Conservation (phyloP, 345 rosid genomes). For the Eucalyptus caleyi region DNA sequence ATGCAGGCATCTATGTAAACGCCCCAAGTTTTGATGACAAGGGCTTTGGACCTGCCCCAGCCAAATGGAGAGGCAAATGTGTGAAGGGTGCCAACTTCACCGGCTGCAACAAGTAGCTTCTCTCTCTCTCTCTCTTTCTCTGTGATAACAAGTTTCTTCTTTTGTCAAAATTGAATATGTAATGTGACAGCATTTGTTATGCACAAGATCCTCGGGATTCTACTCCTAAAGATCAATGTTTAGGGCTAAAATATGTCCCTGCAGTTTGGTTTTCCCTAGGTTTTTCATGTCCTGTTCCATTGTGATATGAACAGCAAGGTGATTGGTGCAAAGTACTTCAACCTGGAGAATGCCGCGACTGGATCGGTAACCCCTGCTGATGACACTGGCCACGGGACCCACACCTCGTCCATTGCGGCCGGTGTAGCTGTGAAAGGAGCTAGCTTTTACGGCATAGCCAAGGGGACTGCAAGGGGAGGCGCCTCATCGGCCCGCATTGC, state of each 20-base stretch:
- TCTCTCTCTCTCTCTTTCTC: not conserved
- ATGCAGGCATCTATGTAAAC: constrained; percentile 21
- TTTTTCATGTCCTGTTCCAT: not conserved
- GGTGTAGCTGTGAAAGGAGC: constrained; percentile 40
- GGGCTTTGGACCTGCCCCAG: constrained; percentile 26
- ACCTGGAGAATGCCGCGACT: constrained; percentile 3
- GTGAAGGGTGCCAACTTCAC: constrained; percentile 49
- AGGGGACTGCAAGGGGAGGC: constrained; percentile 81
- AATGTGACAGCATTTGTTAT: not conserved
- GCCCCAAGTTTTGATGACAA: constrained; percentile 28
- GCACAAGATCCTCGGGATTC: not conserved
- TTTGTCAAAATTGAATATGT: not conserved
- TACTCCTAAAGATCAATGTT: not conserved
- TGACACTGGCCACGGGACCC: constrained; percentile 72
- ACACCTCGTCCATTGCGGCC: constrained; percentile 63
- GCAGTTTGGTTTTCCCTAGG: not conserved
- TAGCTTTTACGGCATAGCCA: constrained; percentile 58
- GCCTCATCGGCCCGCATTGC: constrained; percentile 75
- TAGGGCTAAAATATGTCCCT: not conserved
- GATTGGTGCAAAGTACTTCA: constrained; percentile 62
- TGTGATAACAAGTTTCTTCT: not conserved
- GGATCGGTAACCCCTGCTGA: constrained; percentile 34
- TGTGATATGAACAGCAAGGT: constrained; percentile 42
- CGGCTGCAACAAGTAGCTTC: constrained; percentile 65
- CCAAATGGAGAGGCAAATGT: constrained; percentile 83